Percentiles rank a stretch among this genome's conserved stretches.
Conservation (phyloP, 2,329 filamentous ascomycete genomes). For the Coniochaeta sp. region DNA sequence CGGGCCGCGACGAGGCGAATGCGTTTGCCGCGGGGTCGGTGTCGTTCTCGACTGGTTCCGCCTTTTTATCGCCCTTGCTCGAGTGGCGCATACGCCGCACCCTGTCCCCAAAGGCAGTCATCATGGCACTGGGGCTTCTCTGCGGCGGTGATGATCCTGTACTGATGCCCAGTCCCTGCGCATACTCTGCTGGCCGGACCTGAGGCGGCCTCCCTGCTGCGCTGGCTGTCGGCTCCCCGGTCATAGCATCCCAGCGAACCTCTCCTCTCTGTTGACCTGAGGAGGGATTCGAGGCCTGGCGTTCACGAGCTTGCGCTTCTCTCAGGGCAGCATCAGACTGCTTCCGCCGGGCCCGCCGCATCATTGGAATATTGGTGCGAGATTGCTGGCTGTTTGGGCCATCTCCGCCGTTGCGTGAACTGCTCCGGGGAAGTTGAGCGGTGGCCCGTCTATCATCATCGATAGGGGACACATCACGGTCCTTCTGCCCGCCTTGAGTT, state of each 20-base stretch:
- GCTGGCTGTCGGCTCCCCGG: slow-evolving; percentile 56
- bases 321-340: slow-evolving; percentile 33
- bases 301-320: slow-evolving; percentile 29
- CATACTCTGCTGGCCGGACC: slow-evolving; percentile 45
- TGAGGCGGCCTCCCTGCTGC: slow-evolving; percentile 47
- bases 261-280: slow-evolving; percentile 22
- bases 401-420: slow-evolving; percentile 4
- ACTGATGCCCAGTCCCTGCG: slow-evolving; percentile 25
- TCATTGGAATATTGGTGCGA: slow-evolving; percentile 40
- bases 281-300: slow-evolving; percentile 9
- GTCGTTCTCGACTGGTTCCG: slow-evolving; percentile 9
- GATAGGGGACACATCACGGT: slow-evolving; percentile 43
- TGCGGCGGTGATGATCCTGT: slow-evolving; percentile 18
- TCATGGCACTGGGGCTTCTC: slow-evolving; percentile 16
- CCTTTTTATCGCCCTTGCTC: slow-evolving; percentile 11
- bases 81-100: slow-evolving; percentile 32
- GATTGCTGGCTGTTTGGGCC: slow-evolving; percentile 15
- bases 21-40: slow-evolving; percentile 26
- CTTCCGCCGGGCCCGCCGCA: slow-evolving; percentile 43
- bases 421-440: slow-evolving; percentile 17
- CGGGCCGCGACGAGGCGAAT: slow-evolving; percentile 36
- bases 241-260: slow-evolving; percentile 57
- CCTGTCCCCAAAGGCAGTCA: slow-evolving; percentile 34
- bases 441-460: slow-evolving; percentile 33
- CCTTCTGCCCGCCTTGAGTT: background rate